phyloP scores from a whole-genome alignment of 2,329 filamentous ascomycete species.

The Bimuria novae-zelandiae region DNA sequence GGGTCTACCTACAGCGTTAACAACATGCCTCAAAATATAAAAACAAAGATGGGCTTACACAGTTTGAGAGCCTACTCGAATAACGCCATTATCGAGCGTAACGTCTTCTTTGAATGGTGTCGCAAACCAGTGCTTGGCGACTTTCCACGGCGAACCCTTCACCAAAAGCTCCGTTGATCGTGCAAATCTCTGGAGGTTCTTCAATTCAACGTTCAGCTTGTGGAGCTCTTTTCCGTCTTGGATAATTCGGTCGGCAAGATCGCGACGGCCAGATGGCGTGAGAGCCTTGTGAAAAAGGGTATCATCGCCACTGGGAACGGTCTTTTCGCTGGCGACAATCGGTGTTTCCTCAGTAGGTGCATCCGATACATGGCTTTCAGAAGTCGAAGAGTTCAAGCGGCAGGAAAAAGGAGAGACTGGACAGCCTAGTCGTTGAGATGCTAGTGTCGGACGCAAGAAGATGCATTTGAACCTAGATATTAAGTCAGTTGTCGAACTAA shows the following conservation, averaged over 20 bases:
- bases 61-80: slow-evolving; percentile 2
- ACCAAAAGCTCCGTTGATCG: neutral
- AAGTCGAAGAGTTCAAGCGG: neutral
- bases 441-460: neutral
- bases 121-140: neutral
- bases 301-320: neutral
- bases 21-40: neutral
- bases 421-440: neutral
- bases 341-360: neutral
- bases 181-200: neutral
- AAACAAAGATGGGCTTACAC: slow-evolving; percentile 7
- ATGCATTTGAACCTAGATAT: neutral
- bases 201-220: neutral
- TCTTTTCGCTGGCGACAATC: neutral
- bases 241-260: neutral
- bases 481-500: neutral
- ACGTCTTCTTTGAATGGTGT: neutral
- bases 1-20: slow-evolving; percentile 35
- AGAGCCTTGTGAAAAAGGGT: too few relatives aligned
- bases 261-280: neutral
- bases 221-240: neutral
- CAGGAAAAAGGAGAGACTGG: neutral
- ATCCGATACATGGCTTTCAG: neutral
- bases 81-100: slow-evolving; percentile 1
- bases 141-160: neutral